Base-by-base conservation (phyloP, 73 alveolate genomes). In the Tetrahymena elliotti region DNA sequence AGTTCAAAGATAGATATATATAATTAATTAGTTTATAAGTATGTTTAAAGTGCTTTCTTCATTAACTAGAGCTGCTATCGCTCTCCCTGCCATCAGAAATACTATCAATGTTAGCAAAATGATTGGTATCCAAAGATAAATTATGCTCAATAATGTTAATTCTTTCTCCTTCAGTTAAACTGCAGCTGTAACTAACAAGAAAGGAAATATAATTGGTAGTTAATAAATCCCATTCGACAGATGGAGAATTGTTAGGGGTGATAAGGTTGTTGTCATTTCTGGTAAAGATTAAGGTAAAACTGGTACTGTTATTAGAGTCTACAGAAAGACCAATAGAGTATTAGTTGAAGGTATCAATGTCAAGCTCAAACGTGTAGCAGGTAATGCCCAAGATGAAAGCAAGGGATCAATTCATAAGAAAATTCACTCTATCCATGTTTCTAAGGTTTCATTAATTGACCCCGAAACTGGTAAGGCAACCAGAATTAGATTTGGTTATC, bases 381-480 rank as follows among this genome's bases (percentile, higher is more conserved):
- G 84, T 15, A 34, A 54, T 31, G 95, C 88, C 88, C 38, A 52
- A 33, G 96, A 54, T 36, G 96, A 83, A 33, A 27, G 83, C n/a
- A 41, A 53, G 52, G 39, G 84, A 20, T 94, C 94, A 12, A 37
- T 93, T 47, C 53, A 92, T 15, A 22, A 84, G 93, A 41, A 82
- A 35, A 95, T 94, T 53, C 93, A 93, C 52, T 99, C 99, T 9
- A 53, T 98, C 10, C 99, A 98, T 96, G 97, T 98, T 13, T 97
- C 99, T 53, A 98, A 97, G 35, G 98, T 98, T 33, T 94, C 98
- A 12, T 96, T 98, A 11, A 95, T 97, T 33, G 99, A 98, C 93
- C 99, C 99, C 38, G 99, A 98, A 84, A 93, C 97, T 40, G 95
- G 97, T 24, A 95, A 84, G 84, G 98, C 98, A n/a, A 97, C 99